Conservation (phyloP, 352 stramenopile species). For the Pythium pectinolyticum region DNA sequence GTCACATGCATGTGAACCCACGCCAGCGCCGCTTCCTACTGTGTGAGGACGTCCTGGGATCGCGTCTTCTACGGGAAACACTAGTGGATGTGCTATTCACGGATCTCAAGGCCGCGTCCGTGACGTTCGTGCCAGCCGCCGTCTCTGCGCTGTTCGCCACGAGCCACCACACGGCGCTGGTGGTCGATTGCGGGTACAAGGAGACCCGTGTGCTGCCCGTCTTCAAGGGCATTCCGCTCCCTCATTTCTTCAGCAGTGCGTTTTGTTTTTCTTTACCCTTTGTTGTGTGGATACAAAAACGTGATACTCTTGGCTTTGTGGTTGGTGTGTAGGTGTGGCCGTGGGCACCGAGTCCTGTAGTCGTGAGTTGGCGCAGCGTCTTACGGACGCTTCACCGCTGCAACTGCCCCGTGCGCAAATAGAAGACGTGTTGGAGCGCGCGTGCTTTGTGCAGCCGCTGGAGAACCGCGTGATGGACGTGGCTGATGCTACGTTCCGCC, state of each 20-base stretch:
- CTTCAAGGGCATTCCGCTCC: constrained; percentile 81
- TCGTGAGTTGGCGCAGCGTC: constrained; percentile 29
- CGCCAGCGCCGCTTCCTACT: constrained; percentile 72
- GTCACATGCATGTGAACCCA: constrained; percentile 70
- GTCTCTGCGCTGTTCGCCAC: constrained; percentile 71
- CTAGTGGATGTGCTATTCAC: constrained; percentile 64
- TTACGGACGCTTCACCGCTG: not conserved
- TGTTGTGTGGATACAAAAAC: not conserved
- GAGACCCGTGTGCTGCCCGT: constrained; percentile 78
- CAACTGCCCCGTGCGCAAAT: not conserved
- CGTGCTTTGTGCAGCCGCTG: constrained; percentile 66
- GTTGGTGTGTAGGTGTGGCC: constrained; percentile 42
- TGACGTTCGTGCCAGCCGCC: constrained; percentile 68
- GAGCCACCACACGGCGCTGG: constrained; percentile 67
- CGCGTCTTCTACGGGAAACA: constrained; percentile 59
- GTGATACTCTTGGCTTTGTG: not conserved
- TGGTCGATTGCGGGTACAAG: constrained; percentile 76
- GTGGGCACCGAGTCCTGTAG: constrained; percentile 49
- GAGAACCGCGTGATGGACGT: constrained; percentile 31
- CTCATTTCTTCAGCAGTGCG: constrained; percentile 66
- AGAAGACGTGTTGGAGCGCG: constrained; percentile 73
- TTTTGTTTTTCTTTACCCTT: no score
- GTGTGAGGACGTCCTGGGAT: constrained; percentile 74
- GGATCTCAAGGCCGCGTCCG: constrained; percentile 56
- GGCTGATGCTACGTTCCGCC: constrained; percentile 19